phyloP scores from a whole-genome alignment of 1,284 basidiomycete genomes.

The Exsudoporus floridanus region DNA sequence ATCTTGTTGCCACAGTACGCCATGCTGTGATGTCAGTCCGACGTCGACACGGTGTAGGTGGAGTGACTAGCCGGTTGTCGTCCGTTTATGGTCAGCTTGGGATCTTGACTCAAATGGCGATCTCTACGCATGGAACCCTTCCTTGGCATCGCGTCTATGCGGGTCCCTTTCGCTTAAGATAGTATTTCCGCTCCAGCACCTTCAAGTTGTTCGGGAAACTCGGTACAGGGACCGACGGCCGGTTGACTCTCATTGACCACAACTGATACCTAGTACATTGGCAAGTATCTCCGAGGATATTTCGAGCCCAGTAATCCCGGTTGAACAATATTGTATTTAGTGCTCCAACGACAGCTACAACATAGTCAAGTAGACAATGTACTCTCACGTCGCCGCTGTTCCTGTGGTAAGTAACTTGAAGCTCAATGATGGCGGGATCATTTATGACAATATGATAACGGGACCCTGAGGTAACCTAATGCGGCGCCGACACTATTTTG shows the following conservation, averaged over 20 bases:
- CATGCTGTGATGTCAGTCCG: background rate
- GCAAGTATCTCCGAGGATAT: background rate
- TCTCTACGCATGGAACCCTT: background rate
- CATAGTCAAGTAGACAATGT: background rate
- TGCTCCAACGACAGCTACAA: background rate
- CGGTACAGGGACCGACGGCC: background rate
- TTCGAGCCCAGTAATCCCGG: background rate
- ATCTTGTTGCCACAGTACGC: constrained; percentile 6
- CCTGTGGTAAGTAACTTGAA: background rate
- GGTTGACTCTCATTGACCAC: background rate
- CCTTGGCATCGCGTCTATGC: constrained; percentile 3
- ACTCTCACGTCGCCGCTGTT: background rate
- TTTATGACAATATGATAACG: background rate
- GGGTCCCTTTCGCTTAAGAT: constrained; percentile 8
- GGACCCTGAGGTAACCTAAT: constrained; percentile 18
- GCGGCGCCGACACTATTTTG: constrained; percentile 2
- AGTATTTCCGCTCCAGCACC: constrained; percentile 31
- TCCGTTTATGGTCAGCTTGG: background rate
- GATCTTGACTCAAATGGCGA: constrained; percentile 7
- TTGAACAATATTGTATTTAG: background rate
- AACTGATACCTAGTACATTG: background rate
- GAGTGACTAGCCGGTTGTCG: background rate
- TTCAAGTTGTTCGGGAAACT: no score
- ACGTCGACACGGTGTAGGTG: background rate
- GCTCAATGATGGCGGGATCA: background rate